phyloP scores from a whole-genome alignment of 768 basidiomycete genomes.

The Sporobolomyces pararoseus region DNA sequence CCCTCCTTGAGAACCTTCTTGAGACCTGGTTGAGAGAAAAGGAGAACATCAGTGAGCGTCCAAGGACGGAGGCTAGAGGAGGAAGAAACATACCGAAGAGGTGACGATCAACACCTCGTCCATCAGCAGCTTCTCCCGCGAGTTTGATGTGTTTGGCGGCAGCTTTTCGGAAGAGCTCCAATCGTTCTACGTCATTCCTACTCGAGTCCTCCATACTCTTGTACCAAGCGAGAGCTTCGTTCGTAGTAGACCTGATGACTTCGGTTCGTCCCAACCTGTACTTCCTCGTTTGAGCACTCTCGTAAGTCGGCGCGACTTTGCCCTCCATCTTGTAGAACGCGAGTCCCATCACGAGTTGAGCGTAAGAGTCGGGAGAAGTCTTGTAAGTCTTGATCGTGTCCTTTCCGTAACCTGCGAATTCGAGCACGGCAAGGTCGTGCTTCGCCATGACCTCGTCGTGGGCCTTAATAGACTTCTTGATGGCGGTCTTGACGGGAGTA shows the following conservation, averaged over 20 bases:
- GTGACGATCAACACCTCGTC: constrained; percentile 90
- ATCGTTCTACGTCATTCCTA: constrained; percentile 57
- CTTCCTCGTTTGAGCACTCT: constrained; percentile 88
- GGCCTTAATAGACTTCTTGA: constrained; percentile 61
- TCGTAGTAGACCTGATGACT: constrained; percentile 81
- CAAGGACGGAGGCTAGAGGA: background rate
- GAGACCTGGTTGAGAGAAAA: constrained; percentile 52
- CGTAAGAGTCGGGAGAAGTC: constrained; percentile 77
- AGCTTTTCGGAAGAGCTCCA: constrained; percentile 68
- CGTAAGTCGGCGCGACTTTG: constrained; percentile 59
- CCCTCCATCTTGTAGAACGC: constrained; percentile 77
- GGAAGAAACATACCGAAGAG: constrained; percentile 59
- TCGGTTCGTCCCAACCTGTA: constrained; percentile 88
- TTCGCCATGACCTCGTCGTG: constrained; percentile 71
- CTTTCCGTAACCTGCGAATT: constrained; percentile 88
- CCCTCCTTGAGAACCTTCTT: constrained; percentile 72
- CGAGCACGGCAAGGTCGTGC: constrained; percentile 79
- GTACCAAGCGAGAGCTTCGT: constrained; percentile 77
- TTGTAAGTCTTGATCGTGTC: constrained; percentile 64
- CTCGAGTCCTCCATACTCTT: constrained; percentile 74
- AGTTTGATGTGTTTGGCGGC: constrained; percentile 80
- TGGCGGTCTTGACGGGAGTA: constrained; percentile 55
- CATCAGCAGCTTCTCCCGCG: constrained; percentile 84
- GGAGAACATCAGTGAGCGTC: background rate
- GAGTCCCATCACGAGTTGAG: constrained; percentile 90